phyloP scores from a whole-genome alignment of 768 basidiomycete species.

The Tulasnella calospora region DNA sequence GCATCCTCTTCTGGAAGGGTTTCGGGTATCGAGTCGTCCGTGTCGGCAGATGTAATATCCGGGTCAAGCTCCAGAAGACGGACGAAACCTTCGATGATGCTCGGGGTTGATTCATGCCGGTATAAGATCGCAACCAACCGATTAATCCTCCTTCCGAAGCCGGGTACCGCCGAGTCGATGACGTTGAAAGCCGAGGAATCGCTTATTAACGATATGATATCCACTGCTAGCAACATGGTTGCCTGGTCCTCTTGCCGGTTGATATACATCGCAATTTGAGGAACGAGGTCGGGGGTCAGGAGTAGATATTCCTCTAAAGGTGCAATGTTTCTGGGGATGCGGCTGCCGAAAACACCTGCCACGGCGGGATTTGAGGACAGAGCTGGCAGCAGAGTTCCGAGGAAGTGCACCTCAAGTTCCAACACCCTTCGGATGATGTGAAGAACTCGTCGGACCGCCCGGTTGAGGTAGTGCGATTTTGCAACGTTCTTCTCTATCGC shows the following conservation, averaged over 20 bases:
- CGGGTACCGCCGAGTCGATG: conserved; percentile 38
- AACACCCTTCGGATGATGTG: conserved; percentile 76
- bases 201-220: conserved; percentile 66
- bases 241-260: conserved; percentile 61
- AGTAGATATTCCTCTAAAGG: conserved; percentile 70
- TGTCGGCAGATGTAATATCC: conserved; percentile 57
- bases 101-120: conserved; percentile 75
- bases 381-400: conserved; percentile 79
- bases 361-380: conserved; percentile 59
- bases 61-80: conserved; percentile 56
- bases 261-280: conserved; percentile 78
- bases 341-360: conserved; percentile 33
- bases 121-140: conserved; percentile 75
- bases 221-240: conserved; percentile 67
- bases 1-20: conserved; percentile 21
- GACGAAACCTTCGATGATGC: conserved; percentile 76
- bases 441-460: conserved; percentile 72
- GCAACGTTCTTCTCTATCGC: conserved; percentile 59
- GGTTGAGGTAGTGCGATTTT: conserved; percentile 59
- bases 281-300: conserved; percentile 64
- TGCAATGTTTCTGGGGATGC: conserved; percentile 41
- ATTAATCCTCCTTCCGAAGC: conserved; percentile 43
- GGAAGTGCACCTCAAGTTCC: conserved; percentile 82
- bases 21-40: conserved; percentile 36
- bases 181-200: conserved; percentile 52